Evolutionary conservation across 768 basidiomycete species (phyloP), one percentile per base, ranked within the genome.

Genomic region (Mycena galopus): DNA sequence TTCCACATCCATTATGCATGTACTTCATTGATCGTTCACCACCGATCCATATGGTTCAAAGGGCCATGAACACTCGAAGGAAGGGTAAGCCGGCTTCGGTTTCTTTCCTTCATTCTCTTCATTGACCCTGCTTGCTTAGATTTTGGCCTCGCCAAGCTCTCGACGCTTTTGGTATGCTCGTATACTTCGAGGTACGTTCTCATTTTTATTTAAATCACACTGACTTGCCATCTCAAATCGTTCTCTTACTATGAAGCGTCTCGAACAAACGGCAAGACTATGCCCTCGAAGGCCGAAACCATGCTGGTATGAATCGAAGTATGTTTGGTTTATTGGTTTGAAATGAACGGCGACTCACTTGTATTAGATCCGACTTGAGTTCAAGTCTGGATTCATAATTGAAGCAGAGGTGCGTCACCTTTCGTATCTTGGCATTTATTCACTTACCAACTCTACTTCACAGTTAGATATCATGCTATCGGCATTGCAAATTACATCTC

Each of bases 1-100:
- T 60, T 60, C 58, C 58, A 60, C n/a, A 23, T 60, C 39, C 58
- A 60, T 37, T 60, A 60, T 60, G n/a, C 58, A n/a, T n/a, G n/a
- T n/a, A n/a, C n/a, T n/a, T n/a, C n/a, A n/a, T n/a, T n/a, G n/a
- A n/a, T n/a, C n/a, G 33, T 60, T 39, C 58, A 60, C n/a, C 37
- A 39, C 58, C n/a, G 58, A 60, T 60, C 37, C 58, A 60, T 29
- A 61, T 44, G 59, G 23, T 61, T 61, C 59, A 58, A 44, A 61
- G 39, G 39, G 37, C 25, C 39, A 61, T 30, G 59, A 44, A 61
- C 59, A 44, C 59, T 44, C 29, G 59, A 44, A 44, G 47, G 47
- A 23, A n/a, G 47, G 42, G 59, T 61, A 44, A 44, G 59, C 39
- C 42, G 25, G 39, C 39, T 61, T 42, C 59, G 25, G 29, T 42